A percentile compares a stretch with the other conserved stretches of the same genome.
phyloP scores from a whole-genome alignment of 1,284 basidiomycete genomes.

The Spongiforma sp. region DNA sequence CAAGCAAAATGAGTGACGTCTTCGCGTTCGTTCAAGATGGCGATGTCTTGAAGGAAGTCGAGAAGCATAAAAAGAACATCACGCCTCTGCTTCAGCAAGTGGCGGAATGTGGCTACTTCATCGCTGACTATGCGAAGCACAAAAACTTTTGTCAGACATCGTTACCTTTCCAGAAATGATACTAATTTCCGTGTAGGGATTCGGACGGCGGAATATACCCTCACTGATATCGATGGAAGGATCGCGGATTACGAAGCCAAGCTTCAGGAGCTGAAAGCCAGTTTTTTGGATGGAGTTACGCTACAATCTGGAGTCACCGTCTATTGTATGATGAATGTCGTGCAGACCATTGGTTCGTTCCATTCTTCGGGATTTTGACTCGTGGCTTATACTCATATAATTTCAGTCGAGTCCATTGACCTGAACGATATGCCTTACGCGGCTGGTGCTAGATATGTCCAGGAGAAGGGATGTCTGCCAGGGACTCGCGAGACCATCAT shows the following conservation, averaged over 20 bases:
- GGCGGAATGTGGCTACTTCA: slow-evolving; percentile 34
- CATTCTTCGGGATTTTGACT: not conserved
- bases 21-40: slow-evolving; percentile 21
- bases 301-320: slow-evolving; percentile 21
- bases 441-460: slow-evolving; percentile 23
- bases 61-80: slow-evolving; percentile 11
- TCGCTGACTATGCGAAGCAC: slow-evolving; percentile 26
- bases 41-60: slow-evolving; percentile 11
- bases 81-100: slow-evolving; percentile 24
- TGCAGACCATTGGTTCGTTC: slow-evolving; percentile 13
- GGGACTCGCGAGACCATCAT: slow-evolving; percentile 26
- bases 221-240: slow-evolving; percentile 22
- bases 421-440: slow-evolving; percentile 26
- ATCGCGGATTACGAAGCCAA: slow-evolving; percentile 24
- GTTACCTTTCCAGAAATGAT: not conserved
- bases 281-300: slow-evolving; percentile 23
- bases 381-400: not conserved
- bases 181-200: slow-evolving; percentile 17
- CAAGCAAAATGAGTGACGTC: slow-evolving; percentile 13
- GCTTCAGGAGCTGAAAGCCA: slow-evolving; percentile 20
- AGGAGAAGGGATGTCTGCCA: slow-evolving; percentile 24
- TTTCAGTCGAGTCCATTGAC: slow-evolving; percentile 17
- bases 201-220: slow-evolving; percentile 24
- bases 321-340: slow-evolving; percentile 26
- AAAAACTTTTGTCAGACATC: slow-evolving; percentile 24